These are phyloP conservation scores for Tylopilus rubrobrunneus DNA, from an alignment of 768 basidiomycete genomes.

Conservation along the genomic window DNA sequence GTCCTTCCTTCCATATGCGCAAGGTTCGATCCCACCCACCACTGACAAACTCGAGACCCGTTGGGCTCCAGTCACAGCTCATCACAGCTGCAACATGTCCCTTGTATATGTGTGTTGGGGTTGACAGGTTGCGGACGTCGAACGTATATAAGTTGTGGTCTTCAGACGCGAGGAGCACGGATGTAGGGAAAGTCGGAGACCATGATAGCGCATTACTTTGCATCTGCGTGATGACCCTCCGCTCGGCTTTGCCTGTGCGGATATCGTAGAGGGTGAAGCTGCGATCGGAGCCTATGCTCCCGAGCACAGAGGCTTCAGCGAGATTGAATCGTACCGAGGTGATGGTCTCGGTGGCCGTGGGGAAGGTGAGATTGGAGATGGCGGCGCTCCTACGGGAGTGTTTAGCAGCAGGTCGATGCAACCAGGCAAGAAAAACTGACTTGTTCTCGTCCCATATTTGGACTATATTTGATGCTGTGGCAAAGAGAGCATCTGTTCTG, in stretches of 20 bases:
- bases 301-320: conserved; percentile 91
- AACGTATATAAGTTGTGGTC: conserved; percentile 99
- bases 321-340: conserved; percentile 88
- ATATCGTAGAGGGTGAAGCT: conserved; percentile 97
- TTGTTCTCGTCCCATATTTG: conserved; percentile 99
- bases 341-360: conserved; percentile 85
- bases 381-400: conserved; percentile 62
- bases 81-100: conserved; percentile 96
- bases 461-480: conserved; percentile 88
- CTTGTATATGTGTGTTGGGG: conserved; percentile 92
- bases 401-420: background rate
- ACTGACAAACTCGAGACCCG: conserved; percentile 91
- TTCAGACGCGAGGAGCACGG: conserved; percentile 91
- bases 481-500: conserved; percentile 82
- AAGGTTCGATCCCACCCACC: conserved; percentile 97
- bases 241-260: conserved; percentile 93
- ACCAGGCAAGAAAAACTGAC: conserved; percentile 32
- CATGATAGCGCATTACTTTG: conserved; percentile 86
- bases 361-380: conserved; percentile 82
- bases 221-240: conserved; percentile 92
- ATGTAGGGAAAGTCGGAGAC: conserved; percentile 95
- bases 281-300: conserved; percentile 90
- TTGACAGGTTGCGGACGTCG: conserved; percentile 80
- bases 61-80: conserved; percentile 97
- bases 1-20: conserved; percentile 87